Evolutionary conservation across 495 filamentous ascomycete species (phyloP), one percentile per base, ranked within the genome.

Genomic region (Xylaria castorea): DNA sequence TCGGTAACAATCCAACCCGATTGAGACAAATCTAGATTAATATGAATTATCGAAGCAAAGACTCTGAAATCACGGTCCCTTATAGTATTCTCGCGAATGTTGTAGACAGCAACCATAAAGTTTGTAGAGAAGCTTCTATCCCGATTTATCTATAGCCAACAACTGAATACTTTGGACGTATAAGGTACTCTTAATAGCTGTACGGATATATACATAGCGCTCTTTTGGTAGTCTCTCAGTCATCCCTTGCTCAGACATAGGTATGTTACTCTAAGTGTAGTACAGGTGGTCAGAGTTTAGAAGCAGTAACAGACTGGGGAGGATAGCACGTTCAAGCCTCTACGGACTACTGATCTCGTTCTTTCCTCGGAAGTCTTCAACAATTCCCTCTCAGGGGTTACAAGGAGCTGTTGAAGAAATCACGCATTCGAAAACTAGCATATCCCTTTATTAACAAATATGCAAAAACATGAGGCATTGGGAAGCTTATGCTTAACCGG

Each of bases 391-490:
- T 32, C 53, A 30, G 27, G 53, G 14, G 27, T 6, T 7, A 32
- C 7, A 57, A 57, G 12, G 4, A 53, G 3, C 14, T 12, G 14
- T 30, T 57, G 3, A 12, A 14, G 50, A 53, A 25, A 25, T 30
- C 20, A 30, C 53, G 11, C 5, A 32, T 57, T 53, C 4, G 25
- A 27, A 16, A 22, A 30, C 22, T 11, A 14, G 3, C 12, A 27
- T 55, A 57, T 32, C 14, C 12, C 14, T 32, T 57, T 57, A 57
- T 57, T 57, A 57, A n/a, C 27, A 57, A 32, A 57, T 53, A 53
- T 57, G 25, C 53, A 57, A 57, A 16, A 57, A 57, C 27, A 30
- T 18, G 27, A 57, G 53, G 53, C 5, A 18, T 57, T 30, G 14
- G 27, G 50, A 1, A 32, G 53, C 3, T 57, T 27, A 32, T 57